phyloP scores from a whole-genome alignment of 2,329 filamentous ascomycete genomes.

The Biscogniauxia marginata region DNA sequence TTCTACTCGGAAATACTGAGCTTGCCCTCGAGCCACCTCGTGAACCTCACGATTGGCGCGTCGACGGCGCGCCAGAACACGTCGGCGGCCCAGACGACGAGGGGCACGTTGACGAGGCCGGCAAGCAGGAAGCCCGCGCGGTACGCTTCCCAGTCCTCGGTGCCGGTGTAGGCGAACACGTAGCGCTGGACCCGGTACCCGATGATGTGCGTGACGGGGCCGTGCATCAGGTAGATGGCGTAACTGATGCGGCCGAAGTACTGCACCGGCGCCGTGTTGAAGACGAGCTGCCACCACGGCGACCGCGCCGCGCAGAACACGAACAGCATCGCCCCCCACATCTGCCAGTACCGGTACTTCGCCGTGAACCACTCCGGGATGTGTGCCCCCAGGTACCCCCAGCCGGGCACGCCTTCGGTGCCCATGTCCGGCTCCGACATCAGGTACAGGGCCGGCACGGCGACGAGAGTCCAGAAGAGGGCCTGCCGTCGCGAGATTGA shows the following conservation, averaged over 20 bases:
- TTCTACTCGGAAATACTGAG: slow-evolving; percentile 4
- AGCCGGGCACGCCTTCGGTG: slow-evolving; percentile 48
- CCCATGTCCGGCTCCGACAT: slow-evolving; percentile 45
- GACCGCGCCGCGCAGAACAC: slow-evolving; percentile 50
- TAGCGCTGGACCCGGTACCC: slow-evolving; percentile 52
- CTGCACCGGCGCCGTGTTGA: slow-evolving; percentile 49
- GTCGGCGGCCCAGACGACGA: slow-evolving; percentile 54
- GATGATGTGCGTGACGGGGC: slow-evolving; percentile 51
- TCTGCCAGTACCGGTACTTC: slow-evolving; percentile 57
- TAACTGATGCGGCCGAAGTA: slow-evolving; percentile 62
- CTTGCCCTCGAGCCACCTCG: slow-evolving; percentile 53
- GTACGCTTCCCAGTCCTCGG: slow-evolving; percentile 43
- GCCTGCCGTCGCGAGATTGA: slow-evolving; percentile 10
- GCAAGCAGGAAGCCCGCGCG: slow-evolving; percentile 47
- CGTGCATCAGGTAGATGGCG: slow-evolving; percentile 61
- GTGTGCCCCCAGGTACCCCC: slow-evolving; percentile 44
- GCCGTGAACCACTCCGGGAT: slow-evolving; percentile 51
- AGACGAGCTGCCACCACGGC: slow-evolving; percentile 47
- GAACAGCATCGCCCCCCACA: slow-evolving; percentile 51
- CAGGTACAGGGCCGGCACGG: slow-evolving; percentile 53
- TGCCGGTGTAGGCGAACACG: slow-evolving; percentile 48
- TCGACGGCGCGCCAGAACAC: slow-evolving; percentile 57
- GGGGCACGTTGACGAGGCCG: slow-evolving; percentile 47
- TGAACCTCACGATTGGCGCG: slow-evolving; percentile 53
- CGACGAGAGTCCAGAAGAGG: slow-evolving; percentile 41